Conservation (phyloP, 768 basidiomycete genomes). For the Tricholoma sp. region DNA sequence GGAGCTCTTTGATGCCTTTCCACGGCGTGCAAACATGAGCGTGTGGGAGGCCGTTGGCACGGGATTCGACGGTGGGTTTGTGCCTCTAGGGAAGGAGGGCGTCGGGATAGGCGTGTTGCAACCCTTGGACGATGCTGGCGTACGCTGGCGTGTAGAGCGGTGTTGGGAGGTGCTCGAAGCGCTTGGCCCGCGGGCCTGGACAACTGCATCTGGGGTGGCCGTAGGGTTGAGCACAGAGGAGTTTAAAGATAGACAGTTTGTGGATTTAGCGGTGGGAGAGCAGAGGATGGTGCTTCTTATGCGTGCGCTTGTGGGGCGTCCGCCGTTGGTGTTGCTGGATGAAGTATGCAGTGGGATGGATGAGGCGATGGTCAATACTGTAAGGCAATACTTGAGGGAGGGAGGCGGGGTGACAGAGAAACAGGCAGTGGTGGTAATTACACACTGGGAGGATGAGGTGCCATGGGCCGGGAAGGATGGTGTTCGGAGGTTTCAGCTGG, state of each 20-base stretch:
- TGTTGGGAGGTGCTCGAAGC: slow-evolving; percentile 53
- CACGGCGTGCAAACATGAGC: slow-evolving; percentile 58
- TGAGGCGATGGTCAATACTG: slow-evolving; percentile 63
- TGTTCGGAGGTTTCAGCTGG: slow-evolving; percentile 31
- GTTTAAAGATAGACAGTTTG: slow-evolving; percentile 53
- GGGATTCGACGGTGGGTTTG: slow-evolving; percentile 85
- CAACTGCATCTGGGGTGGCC: slow-evolving; percentile 1
- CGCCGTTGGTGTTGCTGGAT: slow-evolving; percentile 78
- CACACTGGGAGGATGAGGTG: slow-evolving; percentile 89
- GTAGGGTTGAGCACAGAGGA: slow-evolving; percentile 19
- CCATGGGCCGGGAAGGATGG: slow-evolving; percentile 69
- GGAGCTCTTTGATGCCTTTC: slow-evolving; percentile 90
- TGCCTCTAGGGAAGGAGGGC: slow-evolving; percentile 38
- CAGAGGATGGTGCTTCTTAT: slow-evolving; percentile 81
- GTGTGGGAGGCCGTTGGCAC: slow-evolving; percentile 83
- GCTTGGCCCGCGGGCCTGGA: slow-evolving; percentile 60
- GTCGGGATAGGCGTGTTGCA: slow-evolving; percentile 45
- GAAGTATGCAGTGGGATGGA: slow-evolving; percentile 96
- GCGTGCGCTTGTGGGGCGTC: slow-evolving; percentile 75
- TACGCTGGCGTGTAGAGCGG: slow-evolving; percentile 32
- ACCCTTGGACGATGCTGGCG: slow-evolving; percentile 22
- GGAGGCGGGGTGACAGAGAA: slow-evolving; percentile 41
- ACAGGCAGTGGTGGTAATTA: slow-evolving; percentile 83
- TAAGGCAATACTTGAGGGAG: slow-evolving; percentile 55
- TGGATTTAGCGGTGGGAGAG: slow-evolving; percentile 62